These are phyloP conservation scores for Vanrija humicola DNA, from an alignment of 1,284 basidiomycete species.

Conservation along the genomic window DNA sequence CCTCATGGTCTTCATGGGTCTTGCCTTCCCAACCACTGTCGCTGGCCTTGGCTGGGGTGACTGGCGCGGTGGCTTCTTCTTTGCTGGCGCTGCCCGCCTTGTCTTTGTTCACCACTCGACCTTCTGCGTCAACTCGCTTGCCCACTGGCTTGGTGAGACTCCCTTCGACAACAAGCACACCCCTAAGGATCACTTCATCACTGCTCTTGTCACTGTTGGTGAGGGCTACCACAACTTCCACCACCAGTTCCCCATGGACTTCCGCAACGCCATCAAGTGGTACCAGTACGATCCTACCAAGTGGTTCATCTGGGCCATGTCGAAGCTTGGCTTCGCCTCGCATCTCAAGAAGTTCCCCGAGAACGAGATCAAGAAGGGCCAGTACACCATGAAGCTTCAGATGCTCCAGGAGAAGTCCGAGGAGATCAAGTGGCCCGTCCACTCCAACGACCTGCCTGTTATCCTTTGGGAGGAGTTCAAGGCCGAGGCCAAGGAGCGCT, in stretches of 20 bases:
- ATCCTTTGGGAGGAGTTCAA: slow-evolving; percentile 77
- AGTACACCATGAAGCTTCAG: slow-evolving; percentile 89
- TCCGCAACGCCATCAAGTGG: slow-evolving; percentile 88
- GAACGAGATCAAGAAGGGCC: slow-evolving; percentile 87
- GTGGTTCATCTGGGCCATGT: slow-evolving; percentile 77
- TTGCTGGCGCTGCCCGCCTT: slow-evolving; percentile 73
- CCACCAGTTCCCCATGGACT: slow-evolving; percentile 89
- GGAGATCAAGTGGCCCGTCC: slow-evolving; percentile 65
- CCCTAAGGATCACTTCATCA: slow-evolving; percentile 81
- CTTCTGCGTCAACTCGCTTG: slow-evolving; percentile 92
- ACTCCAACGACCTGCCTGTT: slow-evolving; percentile 65
- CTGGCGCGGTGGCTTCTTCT: slow-evolving; percentile 76
- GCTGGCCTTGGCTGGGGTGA: slow-evolving; percentile 81
- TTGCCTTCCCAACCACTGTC: slow-evolving; percentile 69
- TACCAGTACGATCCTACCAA: slow-evolving; percentile 75
- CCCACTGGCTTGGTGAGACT: slow-evolving; percentile 87
- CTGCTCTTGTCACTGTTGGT: slow-evolving; percentile 80
- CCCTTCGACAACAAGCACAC: slow-evolving; percentile 95
- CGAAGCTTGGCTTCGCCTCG: slow-evolving; percentile 67
- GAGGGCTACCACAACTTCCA: slow-evolving; percentile 98
- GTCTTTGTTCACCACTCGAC: slow-evolving; percentile 90
- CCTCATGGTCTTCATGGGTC: slow-evolving; percentile 68
- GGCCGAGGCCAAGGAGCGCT: slow-evolving; percentile 68
- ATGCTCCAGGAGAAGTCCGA: slow-evolving; percentile 68
- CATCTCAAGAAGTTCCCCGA: slow-evolving; percentile 91